These are phyloP conservation scores for Cercophora scortea DNA, from an alignment of 495 filamentous ascomycete genomes.

Conservation along the genomic window DNA sequence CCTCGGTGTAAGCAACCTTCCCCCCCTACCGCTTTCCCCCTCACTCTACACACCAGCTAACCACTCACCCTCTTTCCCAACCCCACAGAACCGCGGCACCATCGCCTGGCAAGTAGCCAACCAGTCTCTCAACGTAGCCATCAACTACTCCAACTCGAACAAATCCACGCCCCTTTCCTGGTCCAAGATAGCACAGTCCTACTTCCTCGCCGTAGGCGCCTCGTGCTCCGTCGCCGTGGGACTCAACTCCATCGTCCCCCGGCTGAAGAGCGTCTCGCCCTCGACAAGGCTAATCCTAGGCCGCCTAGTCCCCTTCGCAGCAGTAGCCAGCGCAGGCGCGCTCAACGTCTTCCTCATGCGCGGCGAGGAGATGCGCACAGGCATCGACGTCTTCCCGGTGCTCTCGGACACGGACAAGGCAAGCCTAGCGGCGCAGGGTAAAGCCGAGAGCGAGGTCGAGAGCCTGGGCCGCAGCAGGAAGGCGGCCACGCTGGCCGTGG, in stretches of 20 bases:
- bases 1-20: conserved; percentile 45
- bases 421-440: conserved; percentile 38
- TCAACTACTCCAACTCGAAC: conserved; percentile 96
- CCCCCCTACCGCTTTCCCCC: not conserved
- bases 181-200: conserved; percentile 76
- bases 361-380: conserved; percentile 83
- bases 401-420: conserved; percentile 49
- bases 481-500: conserved; percentile 81
- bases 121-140: conserved; percentile 94
- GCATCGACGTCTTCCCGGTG: conserved; percentile 90
- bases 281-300: conserved; percentile 64
- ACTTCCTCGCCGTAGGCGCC: conserved; percentile 83
- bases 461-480: conserved; percentile 78
- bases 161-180: conserved; percentile 82
- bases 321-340: conserved; percentile 80
- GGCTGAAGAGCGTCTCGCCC: conserved; percentile 68
- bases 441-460: conserved; percentile 50
- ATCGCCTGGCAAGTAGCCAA: conserved; percentile 94
- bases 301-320: conserved; percentile 88
- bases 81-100: conserved; percentile 66
- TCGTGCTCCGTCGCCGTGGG: conserved; percentile 90
- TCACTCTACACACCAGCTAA: not conserved
- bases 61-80: not conserved
- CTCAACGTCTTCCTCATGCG: conserved; percentile 98
- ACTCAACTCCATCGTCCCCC: conserved; percentile 81